Evolutionary conservation across 1,139 yeast genomes (phyloP).

Genomic region (Candida sp.): DNA sequence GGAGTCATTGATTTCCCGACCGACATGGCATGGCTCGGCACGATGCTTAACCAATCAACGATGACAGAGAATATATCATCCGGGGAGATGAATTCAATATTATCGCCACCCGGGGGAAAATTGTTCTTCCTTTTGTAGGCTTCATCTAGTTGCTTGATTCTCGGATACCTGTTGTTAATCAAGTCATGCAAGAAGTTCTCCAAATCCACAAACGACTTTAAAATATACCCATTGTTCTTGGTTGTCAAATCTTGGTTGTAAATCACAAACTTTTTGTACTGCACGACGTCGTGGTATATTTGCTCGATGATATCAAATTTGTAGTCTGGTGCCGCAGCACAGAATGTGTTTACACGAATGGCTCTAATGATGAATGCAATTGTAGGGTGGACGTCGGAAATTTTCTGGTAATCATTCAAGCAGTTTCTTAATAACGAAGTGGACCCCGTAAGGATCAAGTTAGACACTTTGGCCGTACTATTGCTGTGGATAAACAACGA

Average conservation of each 20-base stretch:
- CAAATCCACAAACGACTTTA: conserved; percentile 25
- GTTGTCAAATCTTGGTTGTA: conserved; percentile 17
- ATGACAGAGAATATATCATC: conserved; percentile 33
- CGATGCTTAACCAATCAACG: conserved; percentile 37
- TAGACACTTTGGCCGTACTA: conserved; percentile 36
- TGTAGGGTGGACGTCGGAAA: conserved; percentile 28
- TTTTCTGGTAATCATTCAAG: conserved; percentile 23
- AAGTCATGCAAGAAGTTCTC: conserved; percentile 33
- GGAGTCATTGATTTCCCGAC: conserved; percentile 33
- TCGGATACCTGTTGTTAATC: conserved; percentile 30
- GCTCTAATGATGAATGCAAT: conserved; percentile 28
- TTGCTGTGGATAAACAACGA: conserved; percentile 38
- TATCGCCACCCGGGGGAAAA: background rate
- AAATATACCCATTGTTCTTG: conserved; percentile 15
- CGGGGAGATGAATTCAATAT: conserved; percentile 1
- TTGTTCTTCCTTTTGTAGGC: conserved; percentile 19
- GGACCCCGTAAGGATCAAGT: conserved; percentile 39
- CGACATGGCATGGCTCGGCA: conserved; percentile 38
- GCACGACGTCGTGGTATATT: conserved; percentile 26
- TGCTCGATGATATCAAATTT: conserved; percentile 31
- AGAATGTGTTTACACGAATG: conserved; percentile 29
- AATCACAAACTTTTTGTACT: conserved; percentile 25
- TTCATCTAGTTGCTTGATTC: conserved; percentile 27
- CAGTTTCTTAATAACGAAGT: conserved; percentile 34
- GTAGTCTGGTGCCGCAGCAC: conserved; percentile 39